Percentiles rank a stretch among this genome's conserved stretches.
Evolutionary conservation across 2,329 filamentous ascomycete species (phyloP).

Genomic region (Neonectria neomacrospora): DNA sequence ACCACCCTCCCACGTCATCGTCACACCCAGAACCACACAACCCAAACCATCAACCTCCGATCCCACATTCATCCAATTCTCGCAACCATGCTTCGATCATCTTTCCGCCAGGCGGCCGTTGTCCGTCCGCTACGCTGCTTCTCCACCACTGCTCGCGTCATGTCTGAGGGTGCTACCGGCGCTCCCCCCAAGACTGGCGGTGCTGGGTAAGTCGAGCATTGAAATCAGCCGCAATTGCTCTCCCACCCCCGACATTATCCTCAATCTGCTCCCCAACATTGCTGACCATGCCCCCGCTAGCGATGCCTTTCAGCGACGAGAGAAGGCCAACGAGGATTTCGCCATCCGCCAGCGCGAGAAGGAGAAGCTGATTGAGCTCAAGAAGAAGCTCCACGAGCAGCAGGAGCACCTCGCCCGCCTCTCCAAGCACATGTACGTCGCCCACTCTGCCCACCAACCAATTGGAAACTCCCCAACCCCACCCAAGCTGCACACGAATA

Average conservation of each 20-base stretch:
- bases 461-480: constrained; percentile 10
- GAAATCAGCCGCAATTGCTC: constrained; percentile 16
- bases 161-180: constrained; percentile 78
- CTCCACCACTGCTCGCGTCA: constrained; percentile 70
- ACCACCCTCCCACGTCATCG: constrained; percentile 43
- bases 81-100: constrained; percentile 73
- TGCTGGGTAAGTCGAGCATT: constrained; percentile 58
- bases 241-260: no score
- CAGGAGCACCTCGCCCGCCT: constrained; percentile 86
- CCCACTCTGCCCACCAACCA: constrained; percentile 12
- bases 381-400: constrained; percentile 79
- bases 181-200: constrained; percentile 65
- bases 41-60: constrained; percentile 32
- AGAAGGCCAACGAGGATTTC: constrained; percentile 85
- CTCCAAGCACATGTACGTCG: constrained; percentile 82
- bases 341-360: constrained; percentile 89
- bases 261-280: not conserved
- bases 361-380: constrained; percentile 86
- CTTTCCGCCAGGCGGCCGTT: constrained; percentile 65
- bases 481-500: not conserved
- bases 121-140: constrained; percentile 69
- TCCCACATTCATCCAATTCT: constrained; percentile 27
- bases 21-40: constrained; percentile 25
- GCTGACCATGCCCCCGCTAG: constrained; percentile 56
- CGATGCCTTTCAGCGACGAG: constrained; percentile 92